Evolutionary conservation across 306 rosid genomes (phyloP).

Genomic region (Rubus idaeus): DNA sequence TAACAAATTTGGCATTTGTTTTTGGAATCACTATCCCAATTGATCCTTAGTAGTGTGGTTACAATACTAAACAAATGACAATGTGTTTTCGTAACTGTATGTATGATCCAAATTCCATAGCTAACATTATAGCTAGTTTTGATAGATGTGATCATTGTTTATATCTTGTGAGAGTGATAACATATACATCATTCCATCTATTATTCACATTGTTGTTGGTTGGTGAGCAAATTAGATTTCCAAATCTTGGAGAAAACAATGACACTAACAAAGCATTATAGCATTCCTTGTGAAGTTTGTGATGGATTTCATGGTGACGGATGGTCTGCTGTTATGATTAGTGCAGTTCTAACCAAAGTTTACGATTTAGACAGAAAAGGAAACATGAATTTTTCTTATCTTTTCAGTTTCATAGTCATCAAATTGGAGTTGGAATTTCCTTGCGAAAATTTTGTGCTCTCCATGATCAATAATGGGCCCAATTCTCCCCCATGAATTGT

Average conservation of each 20-base stretch:
- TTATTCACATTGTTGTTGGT: too few species aligned
- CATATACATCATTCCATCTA: not conserved
- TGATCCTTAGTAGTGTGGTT: too few species aligned
- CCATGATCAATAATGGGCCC: conserved; percentile 50
- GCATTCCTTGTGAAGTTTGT: not conserved
- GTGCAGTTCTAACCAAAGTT: conserved; percentile 6
- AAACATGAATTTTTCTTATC: not conserved
- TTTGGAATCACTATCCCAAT: too few species aligned
- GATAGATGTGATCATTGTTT: not conserved
- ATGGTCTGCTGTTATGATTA: not conserved
- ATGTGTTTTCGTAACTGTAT: too few species aligned
- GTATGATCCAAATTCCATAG: too few species aligned
- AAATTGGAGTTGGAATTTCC: conserved; percentile 33
- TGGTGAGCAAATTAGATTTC: not conserved
- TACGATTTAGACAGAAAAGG: not conserved
- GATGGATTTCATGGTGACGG: not conserved
- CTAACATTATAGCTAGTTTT: too few species aligned
- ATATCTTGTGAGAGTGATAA: not conserved
- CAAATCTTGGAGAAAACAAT: not conserved
- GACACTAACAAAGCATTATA: not conserved
- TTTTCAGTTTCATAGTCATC: conserved; percentile 9
- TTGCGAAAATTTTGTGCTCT: conserved; percentile 34
- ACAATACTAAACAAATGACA: too few species aligned
- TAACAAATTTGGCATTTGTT: too few species aligned
- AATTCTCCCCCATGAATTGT: conserved; percentile 42